phyloP scores from a whole-genome alignment of 2,329 filamentous ascomycete genomes.

The Aschersonia sp. region DNA sequence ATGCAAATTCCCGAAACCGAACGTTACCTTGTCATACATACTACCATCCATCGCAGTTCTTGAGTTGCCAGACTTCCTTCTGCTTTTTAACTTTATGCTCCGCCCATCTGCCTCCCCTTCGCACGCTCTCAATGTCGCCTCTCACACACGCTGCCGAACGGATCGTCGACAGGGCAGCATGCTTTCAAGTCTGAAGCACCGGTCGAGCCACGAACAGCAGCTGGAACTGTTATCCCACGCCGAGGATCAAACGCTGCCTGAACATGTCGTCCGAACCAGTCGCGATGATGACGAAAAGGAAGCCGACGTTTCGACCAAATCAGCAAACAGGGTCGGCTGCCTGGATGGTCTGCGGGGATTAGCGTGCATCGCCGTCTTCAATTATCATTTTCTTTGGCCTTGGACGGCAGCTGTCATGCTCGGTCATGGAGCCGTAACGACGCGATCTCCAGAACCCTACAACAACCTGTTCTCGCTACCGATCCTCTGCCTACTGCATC shows the following conservation, averaged over 20 bases:
- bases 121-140: background rate
- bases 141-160: background rate
- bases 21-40: background rate
- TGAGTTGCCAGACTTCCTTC: background rate
- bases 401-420: constrained; percentile 25
- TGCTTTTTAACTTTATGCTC: background rate
- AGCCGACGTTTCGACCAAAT: constrained; percentile 2
- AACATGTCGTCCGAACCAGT: background rate
- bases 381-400: constrained; percentile 26
- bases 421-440: constrained; percentile 22
- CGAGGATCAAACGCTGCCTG: background rate
- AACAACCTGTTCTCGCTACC: constrained; percentile 17
- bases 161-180: background rate
- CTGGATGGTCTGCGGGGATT: constrained; percentile 26
- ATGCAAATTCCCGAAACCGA: background rate
- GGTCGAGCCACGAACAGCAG: background rate
- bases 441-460: constrained; percentile 19
- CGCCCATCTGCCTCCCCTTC: background rate
- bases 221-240: background rate
- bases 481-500: constrained; percentile 24
- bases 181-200: background rate
- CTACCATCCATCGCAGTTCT: background rate
- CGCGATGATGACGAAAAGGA: background rate
- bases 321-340: constrained; percentile 20
- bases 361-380: constrained; percentile 26